Evolutionary conservation across 2,329 filamentous ascomycete species (phyloP).

Genomic region (Trichoderma sp.): DNA sequence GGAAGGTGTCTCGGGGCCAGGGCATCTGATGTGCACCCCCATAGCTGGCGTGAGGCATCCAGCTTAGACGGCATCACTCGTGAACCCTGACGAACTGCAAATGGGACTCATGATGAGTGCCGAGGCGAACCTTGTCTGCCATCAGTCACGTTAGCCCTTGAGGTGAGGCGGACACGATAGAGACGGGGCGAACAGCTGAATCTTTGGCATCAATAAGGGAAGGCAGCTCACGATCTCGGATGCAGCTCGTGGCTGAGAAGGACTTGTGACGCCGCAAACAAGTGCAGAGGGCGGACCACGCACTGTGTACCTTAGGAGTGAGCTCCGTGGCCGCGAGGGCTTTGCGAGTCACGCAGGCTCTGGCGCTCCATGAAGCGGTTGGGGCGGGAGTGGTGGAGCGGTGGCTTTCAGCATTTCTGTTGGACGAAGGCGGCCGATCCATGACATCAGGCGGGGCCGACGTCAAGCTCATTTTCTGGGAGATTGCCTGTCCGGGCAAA

Average conservation of each 20-base stretch:
- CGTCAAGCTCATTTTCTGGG: slow-evolving; percentile 22
- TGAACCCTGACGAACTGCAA: neutral
- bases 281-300: neutral
- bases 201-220: slow-evolving; percentile 4
- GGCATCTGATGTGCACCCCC: neutral
- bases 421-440: slow-evolving; percentile 28
- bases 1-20: slow-evolving; percentile 3
- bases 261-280: neutral
- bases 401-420: neutral
- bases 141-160: neutral
- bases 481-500: slow-evolving; percentile 23
- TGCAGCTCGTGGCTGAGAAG: slow-evolving; percentile 13
- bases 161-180: slow-evolving; percentile 3
- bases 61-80: neutral
- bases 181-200: slow-evolving; percentile 8
- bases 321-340: neutral
- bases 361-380: slow-evolving; percentile 12
- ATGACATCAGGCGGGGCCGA: slow-evolving; percentile 33
- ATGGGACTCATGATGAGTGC: neutral
- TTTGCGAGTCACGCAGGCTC: slow-evolving; percentile 12
- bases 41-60: neutral
- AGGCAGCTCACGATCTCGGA: slow-evolving; percentile 14
- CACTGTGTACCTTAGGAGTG: neutral
- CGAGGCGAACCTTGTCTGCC: neutral
- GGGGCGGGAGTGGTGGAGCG: slow-evolving; percentile 19